phyloP scores from a whole-genome alignment of 1,139 yeast genomes.

The Zygosaccharomyces pseudobailii region DNA sequence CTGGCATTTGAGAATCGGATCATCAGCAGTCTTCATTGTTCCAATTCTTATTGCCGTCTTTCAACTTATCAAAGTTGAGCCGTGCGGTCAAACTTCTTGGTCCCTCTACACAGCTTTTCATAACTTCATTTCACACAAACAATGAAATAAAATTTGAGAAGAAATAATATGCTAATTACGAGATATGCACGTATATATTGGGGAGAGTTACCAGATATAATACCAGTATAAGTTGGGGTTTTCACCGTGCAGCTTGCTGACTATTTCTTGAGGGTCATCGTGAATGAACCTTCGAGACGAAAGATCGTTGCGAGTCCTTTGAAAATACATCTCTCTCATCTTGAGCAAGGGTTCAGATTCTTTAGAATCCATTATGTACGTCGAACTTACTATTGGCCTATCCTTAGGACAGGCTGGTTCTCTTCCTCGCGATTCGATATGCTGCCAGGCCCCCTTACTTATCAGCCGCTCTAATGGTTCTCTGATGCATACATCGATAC shows the following conservation, averaged over 20 bases:
- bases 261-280: slow-evolving; percentile 18
- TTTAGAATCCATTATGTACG: slow-evolving; percentile 24
- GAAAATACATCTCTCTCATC: slow-evolving; percentile 26
- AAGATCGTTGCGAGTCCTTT: slow-evolving; percentile 22
- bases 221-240: slow-evolving; percentile 30
- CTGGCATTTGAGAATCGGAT: slow-evolving; percentile 41
- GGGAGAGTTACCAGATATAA: slow-evolving; percentile 23
- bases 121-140: background rate
- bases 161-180: background rate
- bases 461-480: slow-evolving; percentile 34
- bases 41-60: background rate
- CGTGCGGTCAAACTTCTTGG: too few species aligned
- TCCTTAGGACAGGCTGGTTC: slow-evolving; percentile 18
- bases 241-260: slow-evolving; percentile 13
- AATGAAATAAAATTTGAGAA: background rate
- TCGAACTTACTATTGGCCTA: slow-evolving; percentile 26
- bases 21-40: slow-evolving; percentile 9
- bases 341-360: slow-evolving; percentile 20
- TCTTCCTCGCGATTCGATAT: slow-evolving; percentile 14
- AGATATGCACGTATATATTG: background rate
- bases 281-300: slow-evolving; percentile 17
- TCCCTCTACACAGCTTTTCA: too few species aligned
- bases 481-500: slow-evolving; percentile 41
- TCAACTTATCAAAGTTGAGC: too few species aligned
- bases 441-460: slow-evolving; percentile 11